These are phyloP conservation scores for Stachybotrys echinatus DNA, from an alignment of 2,329 filamentous ascomycete genomes.

Conservation along the genomic window DNA sequence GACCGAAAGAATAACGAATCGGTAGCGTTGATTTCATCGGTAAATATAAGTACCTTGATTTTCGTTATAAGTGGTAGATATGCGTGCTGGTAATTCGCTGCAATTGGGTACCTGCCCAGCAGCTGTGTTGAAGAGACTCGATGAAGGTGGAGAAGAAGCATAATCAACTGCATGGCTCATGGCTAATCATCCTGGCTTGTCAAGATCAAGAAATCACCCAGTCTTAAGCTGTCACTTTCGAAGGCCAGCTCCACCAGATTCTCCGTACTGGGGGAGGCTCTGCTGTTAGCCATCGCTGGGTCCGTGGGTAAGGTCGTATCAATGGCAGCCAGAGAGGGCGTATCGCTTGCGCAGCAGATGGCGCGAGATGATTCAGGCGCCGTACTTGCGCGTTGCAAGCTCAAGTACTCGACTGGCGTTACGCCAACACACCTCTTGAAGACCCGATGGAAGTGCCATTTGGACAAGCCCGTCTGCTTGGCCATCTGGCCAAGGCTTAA, in stretches of 20 bases:
- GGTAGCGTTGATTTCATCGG: too few relatives aligned
- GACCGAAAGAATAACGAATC: neutral
- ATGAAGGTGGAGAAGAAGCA: too few relatives aligned
- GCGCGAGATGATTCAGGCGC: too few relatives aligned
- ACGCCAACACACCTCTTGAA: conserved; percentile 51
- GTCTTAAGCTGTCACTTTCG: neutral
- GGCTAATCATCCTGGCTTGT: neutral
- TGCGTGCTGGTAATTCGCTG: too few relatives aligned
- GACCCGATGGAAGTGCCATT: conserved; percentile 53
- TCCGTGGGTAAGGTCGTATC: neutral
- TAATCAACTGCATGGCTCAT: too few relatives aligned
- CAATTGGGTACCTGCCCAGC: too few relatives aligned
- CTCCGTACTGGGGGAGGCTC: neutral
- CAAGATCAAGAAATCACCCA: neutral
- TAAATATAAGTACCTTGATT: too few relatives aligned
- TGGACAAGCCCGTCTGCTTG: conserved; percentile 43
- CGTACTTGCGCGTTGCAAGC: conserved; percentile 8
- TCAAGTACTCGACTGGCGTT: conserved; percentile 34
- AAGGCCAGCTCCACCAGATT: neutral
- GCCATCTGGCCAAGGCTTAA: conserved; percentile 42
- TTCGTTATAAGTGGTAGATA: too few relatives aligned
- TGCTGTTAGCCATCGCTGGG: neutral
- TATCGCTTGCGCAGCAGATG: too few relatives aligned
- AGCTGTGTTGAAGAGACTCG: too few relatives aligned
- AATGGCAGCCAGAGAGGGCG: too few relatives aligned